Evolutionary conservation across 306 rosid genomes (phyloP), one percentile per base, ranked within the genome.

Genomic region (Cicer bijugum): DNA sequence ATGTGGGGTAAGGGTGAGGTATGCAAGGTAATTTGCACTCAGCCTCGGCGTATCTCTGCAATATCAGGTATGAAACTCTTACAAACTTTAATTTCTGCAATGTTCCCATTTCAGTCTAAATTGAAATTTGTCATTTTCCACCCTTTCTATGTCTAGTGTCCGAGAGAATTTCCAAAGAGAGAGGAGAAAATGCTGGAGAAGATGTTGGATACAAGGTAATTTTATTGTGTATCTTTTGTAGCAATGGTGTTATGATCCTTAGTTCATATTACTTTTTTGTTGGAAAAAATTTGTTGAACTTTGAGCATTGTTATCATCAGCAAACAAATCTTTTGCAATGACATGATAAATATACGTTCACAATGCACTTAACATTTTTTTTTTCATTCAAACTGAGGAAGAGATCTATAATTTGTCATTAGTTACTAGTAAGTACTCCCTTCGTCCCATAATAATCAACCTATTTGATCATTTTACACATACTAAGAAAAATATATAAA

Each of bases 1-100:
- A 80, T 78, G 86, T 94, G 99, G 99, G 87, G 88, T 62, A 89
- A 87, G 89, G 95, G 96, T 35, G 77, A 85, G 86, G 70, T 78
- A 33, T 94, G 99, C 81, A 94, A 94, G 80, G 66, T 91, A 79
- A 83, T 89, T 65, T 94, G 99, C 82, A 89, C 97, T 57, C 99
- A 94, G 84, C 99, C 99, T 74, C 96, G 99, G 43, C 96, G 97
- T 57, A 86, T 94, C 83, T 94, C 99, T 33, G 96, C 97, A 66
- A 81, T 61, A 7, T 94, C 99, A 89, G 99, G 99, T 94, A 59
- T 71, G 74, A 73, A 44, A 60, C 74, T 51, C 48, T 71, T 73
- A 44, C 51, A 57, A 63, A 23, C 17, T 67, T 43, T 6, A 38
- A 9, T n/a, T 44, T 76, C 43, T 37, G n/a, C 19, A 15, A 42